Conservation (phyloP, 257 asterid genomes). For the Nyctanthes arbortristis region DNA sequence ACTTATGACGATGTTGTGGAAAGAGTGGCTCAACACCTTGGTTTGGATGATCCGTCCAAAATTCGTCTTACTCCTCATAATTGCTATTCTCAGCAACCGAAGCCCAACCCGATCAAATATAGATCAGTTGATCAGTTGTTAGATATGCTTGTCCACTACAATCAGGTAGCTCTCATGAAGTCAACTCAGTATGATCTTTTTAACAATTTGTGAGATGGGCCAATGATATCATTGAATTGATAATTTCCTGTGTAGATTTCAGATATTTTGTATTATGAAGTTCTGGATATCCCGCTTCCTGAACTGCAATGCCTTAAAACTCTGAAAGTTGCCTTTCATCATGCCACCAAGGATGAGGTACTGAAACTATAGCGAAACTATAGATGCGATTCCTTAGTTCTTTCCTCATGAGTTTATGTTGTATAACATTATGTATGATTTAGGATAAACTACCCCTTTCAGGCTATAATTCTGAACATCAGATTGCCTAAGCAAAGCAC, state of each 20-base stretch:
- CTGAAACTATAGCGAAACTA: too few relatives aligned
- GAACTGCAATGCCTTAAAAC: constrained; percentile 93
- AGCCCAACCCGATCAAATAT: constrained; percentile 84
- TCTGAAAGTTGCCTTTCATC: constrained; percentile 96
- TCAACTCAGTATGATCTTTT: not conserved
- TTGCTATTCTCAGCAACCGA: constrained; percentile 98
- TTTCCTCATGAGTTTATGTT: constrained; percentile 11
- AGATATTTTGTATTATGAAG: constrained; percentile 92
- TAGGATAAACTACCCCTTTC: constrained; percentile 26
- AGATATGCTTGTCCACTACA: constrained; percentile 98
- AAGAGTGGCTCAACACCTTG: constrained; percentile 79
- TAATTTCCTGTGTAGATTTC: constrained; percentile 58
- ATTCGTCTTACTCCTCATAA: constrained; percentile 97
- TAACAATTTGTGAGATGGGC: constrained; percentile 1
- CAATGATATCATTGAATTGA: constrained; percentile 19
- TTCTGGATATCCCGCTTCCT: constrained; percentile 97
- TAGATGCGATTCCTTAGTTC: not conserved
- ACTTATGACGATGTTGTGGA: constrained; percentile 96
- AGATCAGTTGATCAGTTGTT: constrained; percentile 83
- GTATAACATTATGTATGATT: constrained; percentile 3
- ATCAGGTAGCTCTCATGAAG: constrained; percentile 61
- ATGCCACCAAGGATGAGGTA: constrained; percentile 94
- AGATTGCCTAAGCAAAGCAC: constrained; percentile 92
- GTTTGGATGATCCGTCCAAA: constrained; percentile 88
- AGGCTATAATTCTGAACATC: constrained; percentile 83